Conservation (phyloP, 225 moss, liverwort and hornwort genomes). For the Pseudoscleropodium purum region DNA sequence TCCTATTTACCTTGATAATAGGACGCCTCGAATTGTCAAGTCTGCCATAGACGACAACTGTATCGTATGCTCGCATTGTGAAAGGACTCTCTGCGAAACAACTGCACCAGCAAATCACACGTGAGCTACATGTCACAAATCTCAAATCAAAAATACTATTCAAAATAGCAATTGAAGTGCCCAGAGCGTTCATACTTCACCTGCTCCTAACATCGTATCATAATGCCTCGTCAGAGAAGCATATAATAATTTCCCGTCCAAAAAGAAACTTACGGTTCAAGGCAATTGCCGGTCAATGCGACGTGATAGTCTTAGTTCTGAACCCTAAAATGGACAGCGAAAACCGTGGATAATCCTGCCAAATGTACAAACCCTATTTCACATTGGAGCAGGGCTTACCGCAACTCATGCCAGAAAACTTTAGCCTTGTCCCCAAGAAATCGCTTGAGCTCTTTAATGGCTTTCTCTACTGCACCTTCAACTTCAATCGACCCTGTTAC, state of each 20-base stretch:
- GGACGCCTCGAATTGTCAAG: not conserved
- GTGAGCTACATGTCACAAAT: not conserved
- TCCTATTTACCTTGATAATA: not conserved
- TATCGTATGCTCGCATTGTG: slow-evolving; percentile 51
- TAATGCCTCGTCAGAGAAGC: not conserved
- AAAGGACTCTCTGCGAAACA: slow-evolving; percentile 52
- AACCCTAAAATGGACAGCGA: not conserved
- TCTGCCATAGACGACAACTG: slow-evolving; percentile 17
- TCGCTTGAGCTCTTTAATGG: slow-evolving; percentile 21
- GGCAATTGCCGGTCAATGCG: not conserved
- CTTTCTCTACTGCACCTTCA: slow-evolving; percentile 5
- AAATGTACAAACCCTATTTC: not conserved
- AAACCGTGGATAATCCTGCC: not conserved
- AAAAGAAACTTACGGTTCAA: not conserved
- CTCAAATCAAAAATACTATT: not conserved
- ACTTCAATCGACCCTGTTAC: not conserved
- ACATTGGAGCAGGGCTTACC: slow-evolving; percentile 8
- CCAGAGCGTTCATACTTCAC: not conserved
- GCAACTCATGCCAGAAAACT: slow-evolving; percentile 53
- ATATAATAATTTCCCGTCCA: not conserved
- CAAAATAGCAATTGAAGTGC: not conserved
- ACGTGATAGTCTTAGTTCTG: not conserved
- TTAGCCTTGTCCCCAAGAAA: slow-evolving; percentile 37
- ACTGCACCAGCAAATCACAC: slow-evolving; percentile 12
- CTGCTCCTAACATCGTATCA: not conserved